Evolutionary conservation across 2,329 filamentous ascomycete genomes (phyloP), one percentile per base, ranked within the genome.

Genomic region (Dothideomycetes sp.): DNA sequence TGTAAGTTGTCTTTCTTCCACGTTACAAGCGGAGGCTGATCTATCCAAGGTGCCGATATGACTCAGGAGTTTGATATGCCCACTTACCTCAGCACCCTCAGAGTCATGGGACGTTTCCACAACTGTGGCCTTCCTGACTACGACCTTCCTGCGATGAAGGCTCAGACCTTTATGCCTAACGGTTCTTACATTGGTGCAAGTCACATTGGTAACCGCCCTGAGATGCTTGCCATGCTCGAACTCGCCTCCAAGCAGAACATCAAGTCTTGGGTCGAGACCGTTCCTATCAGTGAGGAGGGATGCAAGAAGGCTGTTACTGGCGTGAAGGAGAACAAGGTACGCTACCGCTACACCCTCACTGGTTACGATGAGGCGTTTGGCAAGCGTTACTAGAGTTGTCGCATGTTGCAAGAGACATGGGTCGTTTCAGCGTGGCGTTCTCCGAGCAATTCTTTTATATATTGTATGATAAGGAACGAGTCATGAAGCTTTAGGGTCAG

Each of bases 101-200:
- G 86, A 60, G 76, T 86, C 38, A 81, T 85, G 61, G 81, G 79
- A 41, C 73, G 70, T 53, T 87, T 80, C 73, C 73, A 87, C 55
- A 81, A 73, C 50, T 81, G 86, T 36, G 83, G 82, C 31, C 68
- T 87, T 51, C 83, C 83, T 1, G 81, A 84, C 53, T 80, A 82
- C 44, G 74, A 78, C 34, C 75, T 82, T 12, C 74, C 82, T 44
- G 63, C 69, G 38, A 70, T 89, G 49, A 77, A 75, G 61, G 78
- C 81, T 38, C 79, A 84, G 65, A 74, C 74, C 52, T 78, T 89
- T 52, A 67, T 82, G 45, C 59, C 59, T 48, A 89, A 87, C 61
- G 84, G 84, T n/a, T 63, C 58, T 51, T 64, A 54, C 52, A 59
- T 65, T 46, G 61, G 62, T 19, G 61, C 62, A 12, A 59, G 54